Conservation (phyloP, 2,329 filamentous ascomycete species). For the Calonectria naviculata region DNA sequence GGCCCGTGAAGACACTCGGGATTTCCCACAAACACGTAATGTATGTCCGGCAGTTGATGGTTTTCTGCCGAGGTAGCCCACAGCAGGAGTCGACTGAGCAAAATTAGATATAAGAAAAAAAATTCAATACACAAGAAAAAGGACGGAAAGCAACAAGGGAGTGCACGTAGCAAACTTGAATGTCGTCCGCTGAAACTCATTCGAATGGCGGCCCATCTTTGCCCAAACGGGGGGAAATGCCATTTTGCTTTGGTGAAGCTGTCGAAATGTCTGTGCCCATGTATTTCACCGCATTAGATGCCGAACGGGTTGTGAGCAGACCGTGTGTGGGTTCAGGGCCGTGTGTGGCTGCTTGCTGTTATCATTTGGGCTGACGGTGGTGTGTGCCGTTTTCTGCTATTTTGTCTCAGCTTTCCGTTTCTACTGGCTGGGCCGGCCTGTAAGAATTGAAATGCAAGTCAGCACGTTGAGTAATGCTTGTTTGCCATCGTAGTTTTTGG, state of each 20-base stretch:
- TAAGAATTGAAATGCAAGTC: constrained; percentile 10
- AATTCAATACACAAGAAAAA: not conserved
- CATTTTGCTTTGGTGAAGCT: not conserved
- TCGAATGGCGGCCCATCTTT: not conserved
- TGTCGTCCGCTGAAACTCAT: not conserved
- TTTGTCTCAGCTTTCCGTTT: not conserved
- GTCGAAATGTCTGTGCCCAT: not conserved
- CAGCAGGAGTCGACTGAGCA: not conserved
- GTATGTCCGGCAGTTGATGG: not conserved
- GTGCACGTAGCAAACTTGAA: not conserved
- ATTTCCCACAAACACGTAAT: not conserved
- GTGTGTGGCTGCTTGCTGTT: constrained; percentile 13
- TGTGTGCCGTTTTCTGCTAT: constrained; percentile 6
- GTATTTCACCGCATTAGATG: constrained; percentile 4
- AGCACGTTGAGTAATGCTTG: constrained; percentile 8
- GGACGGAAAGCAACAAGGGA: not conserved
- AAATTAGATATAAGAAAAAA: not conserved
- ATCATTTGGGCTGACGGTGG: constrained; percentile 22
- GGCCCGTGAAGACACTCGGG: not conserved
- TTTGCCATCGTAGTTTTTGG: not conserved
- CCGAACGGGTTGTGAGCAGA: constrained; percentile 1
- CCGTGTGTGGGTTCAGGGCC: not conserved
- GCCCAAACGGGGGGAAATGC: not conserved
- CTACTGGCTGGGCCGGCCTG: not conserved
- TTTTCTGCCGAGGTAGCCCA: not conserved